phyloP scores from a whole-genome alignment of 306 rosid genomes.

The Lathyrus sativus region DNA sequence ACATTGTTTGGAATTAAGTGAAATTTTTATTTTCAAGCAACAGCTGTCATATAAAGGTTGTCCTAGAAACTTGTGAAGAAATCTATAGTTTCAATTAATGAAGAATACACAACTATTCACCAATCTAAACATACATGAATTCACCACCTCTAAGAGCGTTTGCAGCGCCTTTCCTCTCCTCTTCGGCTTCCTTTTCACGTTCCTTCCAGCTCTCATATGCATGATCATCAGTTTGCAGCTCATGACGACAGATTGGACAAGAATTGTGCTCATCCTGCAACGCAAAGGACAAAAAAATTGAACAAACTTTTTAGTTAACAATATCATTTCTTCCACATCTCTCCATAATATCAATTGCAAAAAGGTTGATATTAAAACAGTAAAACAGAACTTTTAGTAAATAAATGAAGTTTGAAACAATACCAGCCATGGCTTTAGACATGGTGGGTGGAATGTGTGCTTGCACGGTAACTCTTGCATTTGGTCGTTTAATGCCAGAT shows the following conservation, averaged over 20 bases:
- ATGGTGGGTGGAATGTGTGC: conserved; percentile 93
- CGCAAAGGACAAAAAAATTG: conserved; percentile 12
- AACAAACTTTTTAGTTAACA: conserved; percentile 7
- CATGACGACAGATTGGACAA: conserved; percentile 86
- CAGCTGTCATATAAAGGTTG: not conserved
- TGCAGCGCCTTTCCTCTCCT: conserved; percentile 91
- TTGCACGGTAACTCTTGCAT: conserved; percentile 99
- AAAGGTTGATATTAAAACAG: conserved; percentile 10
- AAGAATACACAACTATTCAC: conserved; percentile 30
- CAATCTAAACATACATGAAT: conserved; percentile 81
- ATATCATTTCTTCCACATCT: too few species aligned
- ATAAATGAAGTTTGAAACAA: conserved; percentile 13
- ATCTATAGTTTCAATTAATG: conserved; percentile 21
- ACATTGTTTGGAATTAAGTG: not conserved
- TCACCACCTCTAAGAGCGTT: conserved; percentile 95
- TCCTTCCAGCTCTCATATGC: conserved; percentile 96
- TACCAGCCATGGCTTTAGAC: conserved; percentile 99
- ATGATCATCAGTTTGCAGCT: conserved; percentile 87
- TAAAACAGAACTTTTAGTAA: conserved; percentile 10
- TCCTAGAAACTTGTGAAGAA: conserved; percentile 1
- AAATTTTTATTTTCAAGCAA: conserved; percentile 7
- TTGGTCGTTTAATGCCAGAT: conserved; percentile 68
- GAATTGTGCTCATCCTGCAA: conserved; percentile 86
- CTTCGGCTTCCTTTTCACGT: conserved; percentile 93
- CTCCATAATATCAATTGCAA: conserved; percentile 27